phyloP scores from a whole-genome alignment of 2,329 filamentous ascomycete species.

The Ambrosiella xylebori region DNA sequence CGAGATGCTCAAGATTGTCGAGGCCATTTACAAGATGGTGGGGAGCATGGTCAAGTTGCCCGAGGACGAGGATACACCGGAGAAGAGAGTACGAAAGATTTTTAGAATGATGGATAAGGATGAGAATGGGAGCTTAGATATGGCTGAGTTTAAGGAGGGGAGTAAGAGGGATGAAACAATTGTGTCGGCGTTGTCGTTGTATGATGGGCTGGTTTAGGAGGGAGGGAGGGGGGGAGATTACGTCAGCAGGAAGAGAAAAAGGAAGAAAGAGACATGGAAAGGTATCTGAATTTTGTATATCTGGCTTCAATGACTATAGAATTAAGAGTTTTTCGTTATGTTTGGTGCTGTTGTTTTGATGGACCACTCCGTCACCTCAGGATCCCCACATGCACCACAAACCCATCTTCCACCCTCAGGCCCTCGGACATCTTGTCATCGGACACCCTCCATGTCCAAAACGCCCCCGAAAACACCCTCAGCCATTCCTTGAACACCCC shows the following conservation, averaged over 20 bases:
- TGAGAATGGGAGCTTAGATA: conserved; percentile 90
- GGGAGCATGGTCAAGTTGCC: conserved; percentile 81
- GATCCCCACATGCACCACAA: conserved; percentile 65
- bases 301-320: not conserved
- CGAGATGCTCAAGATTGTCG: conserved; percentile 96
- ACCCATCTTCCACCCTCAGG: conserved; percentile 50
- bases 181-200: conserved; percentile 87
- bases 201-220: conserved; percentile 73
- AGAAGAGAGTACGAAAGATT: conserved; percentile 96
- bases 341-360: too few relatives aligned
- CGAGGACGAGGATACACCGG: conserved; percentile 95
- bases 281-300: not conserved
- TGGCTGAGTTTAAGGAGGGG: conserved; percentile 97
- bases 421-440: conserved; percentile 41
- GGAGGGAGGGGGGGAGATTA: not conserved
- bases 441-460: conserved; percentile 61
- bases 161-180: conserved; percentile 98
- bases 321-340: too few relatives aligned
- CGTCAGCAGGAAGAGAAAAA: not conserved
- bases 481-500: conserved; percentile 79
- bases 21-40: conserved; percentile 99
- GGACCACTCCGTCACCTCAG: conserved; percentile 23
- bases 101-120: conserved; percentile 99
- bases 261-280: not conserved
- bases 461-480: conserved; percentile 44